Evolutionary conservation across 2,329 filamentous ascomycete genomes (phyloP).

Genomic region (Lecanicillium sp.): DNA sequence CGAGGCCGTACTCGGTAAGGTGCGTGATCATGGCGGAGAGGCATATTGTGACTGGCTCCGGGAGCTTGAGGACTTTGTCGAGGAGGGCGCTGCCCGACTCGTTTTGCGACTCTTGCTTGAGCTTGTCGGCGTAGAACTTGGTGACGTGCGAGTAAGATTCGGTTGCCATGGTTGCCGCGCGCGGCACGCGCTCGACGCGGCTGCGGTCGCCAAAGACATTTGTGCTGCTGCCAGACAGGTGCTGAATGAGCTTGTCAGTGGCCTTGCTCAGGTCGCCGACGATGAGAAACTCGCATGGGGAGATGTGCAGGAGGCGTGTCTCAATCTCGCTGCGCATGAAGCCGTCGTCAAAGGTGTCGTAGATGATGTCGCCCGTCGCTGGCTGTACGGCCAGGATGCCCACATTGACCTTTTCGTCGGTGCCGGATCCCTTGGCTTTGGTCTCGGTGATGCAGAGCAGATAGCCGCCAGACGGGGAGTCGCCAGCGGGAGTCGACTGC

Average conservation of each 20-base stretch:
- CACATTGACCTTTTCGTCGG: slow-evolving; percentile 88
- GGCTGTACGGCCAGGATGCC: slow-evolving; percentile 93
- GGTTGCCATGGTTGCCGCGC: slow-evolving; percentile 72
- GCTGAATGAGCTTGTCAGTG: slow-evolving; percentile 84
- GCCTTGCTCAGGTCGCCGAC: slow-evolving; percentile 85
- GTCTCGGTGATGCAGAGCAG: slow-evolving; percentile 87
- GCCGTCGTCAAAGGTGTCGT: slow-evolving; percentile 92
- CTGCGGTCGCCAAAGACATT: slow-evolving; percentile 91
- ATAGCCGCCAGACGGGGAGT: slow-evolving; percentile 65
- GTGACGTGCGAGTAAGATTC: slow-evolving; percentile 85
- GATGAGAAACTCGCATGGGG: slow-evolving; percentile 89
- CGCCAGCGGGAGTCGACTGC: slow-evolving; percentile 30
- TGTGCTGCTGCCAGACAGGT: slow-evolving; percentile 80
- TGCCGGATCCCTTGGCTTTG: slow-evolving; percentile 68
- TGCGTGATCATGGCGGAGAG: slow-evolving; percentile 95
- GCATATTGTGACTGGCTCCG: slow-evolving; percentile 82
- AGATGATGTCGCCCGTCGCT: slow-evolving; percentile 89
- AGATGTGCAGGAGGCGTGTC: slow-evolving; percentile 89
- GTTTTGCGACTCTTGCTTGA: slow-evolving; percentile 54
- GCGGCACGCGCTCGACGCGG: slow-evolving; percentile 71
- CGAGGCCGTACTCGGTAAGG: slow-evolving; percentile 81
- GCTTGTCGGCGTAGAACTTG: slow-evolving; percentile 83
- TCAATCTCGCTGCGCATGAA: slow-evolving; percentile 97
- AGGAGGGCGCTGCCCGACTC: slow-evolving; percentile 58
- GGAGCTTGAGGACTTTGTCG: slow-evolving; percentile 77